Evolutionary conservation across 2,329 filamentous ascomycete genomes (phyloP).

Genomic region (Aquanectria penicillioides): DNA sequence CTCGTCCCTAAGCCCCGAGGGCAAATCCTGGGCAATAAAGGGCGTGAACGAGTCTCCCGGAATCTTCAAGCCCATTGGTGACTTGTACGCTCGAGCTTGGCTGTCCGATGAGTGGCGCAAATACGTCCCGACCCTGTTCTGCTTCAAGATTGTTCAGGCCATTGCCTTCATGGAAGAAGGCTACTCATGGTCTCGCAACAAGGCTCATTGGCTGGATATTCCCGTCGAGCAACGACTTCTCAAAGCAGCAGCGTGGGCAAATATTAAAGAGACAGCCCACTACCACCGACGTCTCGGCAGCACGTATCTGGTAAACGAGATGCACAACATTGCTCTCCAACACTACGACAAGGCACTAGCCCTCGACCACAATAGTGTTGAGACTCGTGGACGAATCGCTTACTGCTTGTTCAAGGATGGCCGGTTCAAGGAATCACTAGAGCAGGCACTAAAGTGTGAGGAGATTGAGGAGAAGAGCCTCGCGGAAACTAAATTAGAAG

Average conservation of each 20-base stretch:
- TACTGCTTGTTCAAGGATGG: conserved; percentile 51
- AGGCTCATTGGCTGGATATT: conserved; percentile 49
- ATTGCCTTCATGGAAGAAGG: conserved; percentile 52
- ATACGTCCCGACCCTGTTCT: conserved; percentile 53
- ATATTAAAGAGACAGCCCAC: conserved; percentile 47
- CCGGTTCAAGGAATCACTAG: conserved; percentile 48
- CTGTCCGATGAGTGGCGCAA: conserved; percentile 46
- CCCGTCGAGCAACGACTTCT: conserved; percentile 47
- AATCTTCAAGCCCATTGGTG: conserved; percentile 51
- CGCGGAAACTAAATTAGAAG: conserved; percentile 37
- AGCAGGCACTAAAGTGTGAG: conserved; percentile 50
- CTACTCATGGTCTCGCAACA: conserved; percentile 49
- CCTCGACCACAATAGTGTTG: conserved; percentile 50
- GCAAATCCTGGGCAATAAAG: conserved; percentile 44
- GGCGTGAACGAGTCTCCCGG: conserved; percentile 39
- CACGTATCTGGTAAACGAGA: conserved; percentile 50
- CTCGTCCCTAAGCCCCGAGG: conserved; percentile 42
- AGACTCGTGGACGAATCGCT: conserved; percentile 53
- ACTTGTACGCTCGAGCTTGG: conserved; percentile 52
- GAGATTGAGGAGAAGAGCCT: conserved; percentile 46
- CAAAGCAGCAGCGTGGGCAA: conserved; percentile 50
- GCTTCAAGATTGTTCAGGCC: conserved; percentile 55
- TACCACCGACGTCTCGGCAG: conserved; percentile 53
- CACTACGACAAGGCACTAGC: conserved; percentile 50
- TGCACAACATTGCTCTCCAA: conserved; percentile 47